These are phyloP conservation scores for Penicillium corylophilum DNA, from an alignment of 2,329 filamentous ascomycete species.

Conservation along the genomic window DNA sequence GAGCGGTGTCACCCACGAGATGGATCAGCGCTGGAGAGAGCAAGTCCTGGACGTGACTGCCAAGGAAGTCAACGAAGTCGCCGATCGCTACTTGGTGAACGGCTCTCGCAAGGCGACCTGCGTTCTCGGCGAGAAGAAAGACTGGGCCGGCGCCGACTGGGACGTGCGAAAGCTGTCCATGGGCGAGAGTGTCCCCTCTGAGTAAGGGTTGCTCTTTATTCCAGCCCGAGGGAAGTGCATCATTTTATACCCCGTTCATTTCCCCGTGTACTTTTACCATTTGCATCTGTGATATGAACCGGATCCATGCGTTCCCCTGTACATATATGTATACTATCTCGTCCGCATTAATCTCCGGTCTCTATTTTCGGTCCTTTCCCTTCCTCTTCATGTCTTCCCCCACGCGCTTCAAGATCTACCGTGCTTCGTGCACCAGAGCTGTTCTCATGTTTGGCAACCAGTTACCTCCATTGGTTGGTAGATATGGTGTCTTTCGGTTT, in stretches of 20 bases:
- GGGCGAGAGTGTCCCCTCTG: slow-evolving; percentile 16
- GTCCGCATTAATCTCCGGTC: slow-evolving; percentile 19
- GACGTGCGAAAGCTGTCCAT: slow-evolving; percentile 72
- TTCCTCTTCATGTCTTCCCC: background rate
- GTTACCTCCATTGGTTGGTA: slow-evolving; percentile 46
- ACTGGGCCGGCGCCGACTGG: slow-evolving; percentile 74
- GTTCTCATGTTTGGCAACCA: slow-evolving; percentile 48
- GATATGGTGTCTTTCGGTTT: slow-evolving; percentile 46
- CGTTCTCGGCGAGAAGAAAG: slow-evolving; percentile 79
- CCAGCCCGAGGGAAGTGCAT: slow-evolving; percentile 1
- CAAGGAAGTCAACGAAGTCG: slow-evolving; percentile 75
- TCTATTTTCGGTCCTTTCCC: slow-evolving; percentile 7
- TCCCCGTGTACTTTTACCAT: slow-evolving; percentile 20
- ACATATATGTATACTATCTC: slow-evolving; percentile 27
- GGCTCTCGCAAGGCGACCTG: slow-evolving; percentile 61
- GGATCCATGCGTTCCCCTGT: slow-evolving; percentile 17
- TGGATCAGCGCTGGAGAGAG: slow-evolving; percentile 82
- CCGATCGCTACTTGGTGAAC: slow-evolving; percentile 77
- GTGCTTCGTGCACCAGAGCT: slow-evolving; percentile 54
- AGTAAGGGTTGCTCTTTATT: background rate
- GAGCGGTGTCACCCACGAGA: slow-evolving; percentile 79
- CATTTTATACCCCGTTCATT: slow-evolving; percentile 9
- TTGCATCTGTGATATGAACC: slow-evolving; percentile 2
- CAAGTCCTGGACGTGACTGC: slow-evolving; percentile 81
- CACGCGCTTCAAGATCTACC: slow-evolving; percentile 27